Conservation (phyloP, 345 rosid genomes). For the Anacardium occidentale region DNA sequence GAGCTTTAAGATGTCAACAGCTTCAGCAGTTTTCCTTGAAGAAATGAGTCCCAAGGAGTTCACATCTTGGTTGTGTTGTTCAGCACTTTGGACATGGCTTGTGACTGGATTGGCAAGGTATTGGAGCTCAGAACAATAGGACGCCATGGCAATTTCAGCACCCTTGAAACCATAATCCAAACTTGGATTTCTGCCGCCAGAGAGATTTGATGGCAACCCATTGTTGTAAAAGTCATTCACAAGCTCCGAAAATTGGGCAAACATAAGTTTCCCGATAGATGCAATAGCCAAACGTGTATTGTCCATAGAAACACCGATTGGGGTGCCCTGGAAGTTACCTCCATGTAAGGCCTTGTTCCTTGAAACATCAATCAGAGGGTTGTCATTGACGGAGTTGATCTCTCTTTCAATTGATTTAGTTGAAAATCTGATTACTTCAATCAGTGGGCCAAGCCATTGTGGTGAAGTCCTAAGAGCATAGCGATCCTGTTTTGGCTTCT, state of each 20-base stretch:
- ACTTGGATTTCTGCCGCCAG: constrained; percentile 69
- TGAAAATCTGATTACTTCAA: constrained; percentile 48
- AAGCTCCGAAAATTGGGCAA: constrained; percentile 64
- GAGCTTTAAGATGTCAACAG: constrained; percentile 49
- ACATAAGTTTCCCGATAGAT: constrained; percentile 50
- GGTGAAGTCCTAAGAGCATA: constrained; percentile 59
- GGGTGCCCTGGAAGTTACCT: constrained; percentile 65
- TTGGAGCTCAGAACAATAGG: constrained; percentile 58
- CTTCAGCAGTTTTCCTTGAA: constrained; percentile 57
- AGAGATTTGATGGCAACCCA: constrained; percentile 68
- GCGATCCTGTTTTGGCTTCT: constrained; percentile 55
- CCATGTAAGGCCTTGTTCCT: constrained; percentile 73
- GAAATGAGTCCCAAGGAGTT: constrained; percentile 61
- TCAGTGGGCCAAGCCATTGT: constrained; percentile 60
- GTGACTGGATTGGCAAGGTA: constrained; percentile 54
- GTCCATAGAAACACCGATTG: constrained; percentile 61
- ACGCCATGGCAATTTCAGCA: constrained; percentile 76
- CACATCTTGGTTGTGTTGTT: constrained; percentile 61
- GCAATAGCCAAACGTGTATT: constrained; percentile 48
- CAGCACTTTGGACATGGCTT: constrained; percentile 55
- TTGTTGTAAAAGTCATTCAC: constrained; percentile 80
- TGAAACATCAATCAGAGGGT: constrained; percentile 67
- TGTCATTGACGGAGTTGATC: constrained; percentile 59
- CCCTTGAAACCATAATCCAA: constrained; percentile 78
- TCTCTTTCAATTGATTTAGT: constrained; percentile 53